Evolutionary conservation across 805 yeast genomes (phyloP), one percentile per base, ranked within the genome.

Genomic region (Tetrapisispora iriomotensis): DNA sequence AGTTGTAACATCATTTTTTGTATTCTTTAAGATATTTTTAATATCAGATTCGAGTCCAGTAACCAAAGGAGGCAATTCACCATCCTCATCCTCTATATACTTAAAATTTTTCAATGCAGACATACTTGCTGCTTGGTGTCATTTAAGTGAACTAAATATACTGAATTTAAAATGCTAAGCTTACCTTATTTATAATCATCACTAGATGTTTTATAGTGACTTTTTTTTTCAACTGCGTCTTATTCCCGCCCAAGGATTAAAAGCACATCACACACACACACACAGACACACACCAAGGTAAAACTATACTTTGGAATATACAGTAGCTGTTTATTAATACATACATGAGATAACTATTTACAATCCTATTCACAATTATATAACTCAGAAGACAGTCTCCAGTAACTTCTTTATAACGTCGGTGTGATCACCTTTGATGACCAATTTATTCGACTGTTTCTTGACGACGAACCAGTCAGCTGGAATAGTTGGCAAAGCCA

Each of bases 361-460:
- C 29, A 27, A 5, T 27, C 9, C 18, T 23, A n/a, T n/a, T n/a
- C n/a, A n/a, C n/a, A n/a, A n/a, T 19, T 10, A 9, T n/a, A 8
- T 22, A 9, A n/a, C n/a, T 24, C 36, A 46, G 20, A 46, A 46
- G 2, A 33, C 30, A 10, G 27, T 37, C 1, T 37, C 31, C 18
- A 59, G 36, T 1, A 56, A 32, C 27, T 58, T 45, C 47, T 62
- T 70, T 9, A 75, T 53, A 5, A 45, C 54, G 8, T 45, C 50
- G 2, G 61, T 53, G 30, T 56, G 51, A 47, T 75, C 70, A 29
- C 81, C 81, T 47, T 67, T 67, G 38, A 77, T 66, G 31, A 69
- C 60, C n/a, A 79, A 61, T 38, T 75, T 71, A 30, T 69, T 68
- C 18, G 80, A 71, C 37, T 71, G 72, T 48, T 66, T 63, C 42